Conservation (phyloP, 352 stramenopile species). For the Phytophthora boehmeriae region DNA sequence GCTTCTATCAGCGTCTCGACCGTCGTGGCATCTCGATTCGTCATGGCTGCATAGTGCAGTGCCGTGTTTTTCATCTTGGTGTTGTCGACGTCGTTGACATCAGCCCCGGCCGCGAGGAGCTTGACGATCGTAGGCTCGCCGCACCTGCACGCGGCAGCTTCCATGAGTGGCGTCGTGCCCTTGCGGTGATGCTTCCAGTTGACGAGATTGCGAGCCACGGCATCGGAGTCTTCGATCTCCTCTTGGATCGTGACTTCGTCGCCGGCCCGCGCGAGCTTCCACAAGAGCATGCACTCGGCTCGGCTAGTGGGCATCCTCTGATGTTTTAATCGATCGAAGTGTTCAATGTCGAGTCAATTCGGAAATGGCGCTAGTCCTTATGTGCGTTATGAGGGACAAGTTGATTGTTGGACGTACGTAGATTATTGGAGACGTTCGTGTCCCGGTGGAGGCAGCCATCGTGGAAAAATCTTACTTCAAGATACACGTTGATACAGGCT, state of each 20-base stretch:
- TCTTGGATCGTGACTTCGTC: slow-evolving; percentile 34
- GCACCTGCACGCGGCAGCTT: slow-evolving; percentile 48
- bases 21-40: slow-evolving; percentile 40
- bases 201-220: slow-evolving; percentile 36
- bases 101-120: slow-evolving; percentile 54
- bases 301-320: slow-evolving; percentile 31
- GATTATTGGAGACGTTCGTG: not conserved
- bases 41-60: slow-evolving; percentile 66
- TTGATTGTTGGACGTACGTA: not conserved
- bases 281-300: slow-evolving; percentile 35
- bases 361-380: slow-evolving; percentile 6
- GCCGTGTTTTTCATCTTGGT: slow-evolving; percentile 57
- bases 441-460: not conserved
- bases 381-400: not conserved
- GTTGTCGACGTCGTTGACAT: slow-evolving; percentile 48
- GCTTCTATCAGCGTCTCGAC: slow-evolving; percentile 59
- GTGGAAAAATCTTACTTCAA: not conserved
- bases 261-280: slow-evolving; percentile 33
- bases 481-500: not conserved
- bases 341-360: slow-evolving; percentile 14
- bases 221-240: slow-evolving; percentile 35
- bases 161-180: slow-evolving; percentile 77
- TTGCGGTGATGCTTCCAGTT: slow-evolving; percentile 48
- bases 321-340: not conserved
- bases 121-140: slow-evolving; percentile 48